Evolutionary conservation across 495 filamentous ascomycete genomes (phyloP).

Genomic region (Podospora didyma): DNA sequence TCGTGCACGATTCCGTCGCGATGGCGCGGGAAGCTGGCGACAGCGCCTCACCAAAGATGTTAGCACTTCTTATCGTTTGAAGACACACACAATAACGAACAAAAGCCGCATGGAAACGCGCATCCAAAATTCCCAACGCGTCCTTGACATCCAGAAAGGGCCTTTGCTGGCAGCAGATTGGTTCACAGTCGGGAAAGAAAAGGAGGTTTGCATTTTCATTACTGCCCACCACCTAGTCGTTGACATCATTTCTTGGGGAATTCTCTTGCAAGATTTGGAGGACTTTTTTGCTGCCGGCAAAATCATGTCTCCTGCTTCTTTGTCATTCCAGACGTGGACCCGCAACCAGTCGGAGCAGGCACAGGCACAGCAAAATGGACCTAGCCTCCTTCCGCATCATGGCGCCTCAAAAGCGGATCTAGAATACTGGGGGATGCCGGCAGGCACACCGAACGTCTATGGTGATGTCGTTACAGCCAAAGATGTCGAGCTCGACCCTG

Average conservation of each 20-base stretch:
- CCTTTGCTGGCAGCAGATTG: slow-evolving; percentile 29
- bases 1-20: slow-evolving; percentile 47
- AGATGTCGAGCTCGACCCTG: slow-evolving; percentile 41
- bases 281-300: slow-evolving; percentile 41
- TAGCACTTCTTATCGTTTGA: slow-evolving; percentile 19
- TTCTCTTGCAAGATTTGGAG: slow-evolving; percentile 57
- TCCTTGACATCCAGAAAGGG: slow-evolving; percentile 33
- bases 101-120: slow-evolving; percentile 15
- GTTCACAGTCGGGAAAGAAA: slow-evolving; percentile 18
- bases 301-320: neutral
- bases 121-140: slow-evolving; percentile 17
- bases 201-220: slow-evolving; percentile 42
- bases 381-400: slow-evolving; percentile 16
- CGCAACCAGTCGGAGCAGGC: slow-evolving; percentile 15
- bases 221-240: slow-evolving; percentile 56
- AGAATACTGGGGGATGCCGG: slow-evolving; percentile 49
- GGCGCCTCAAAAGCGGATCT: slow-evolving; percentile 27
- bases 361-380: slow-evolving; percentile 14
- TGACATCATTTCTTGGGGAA: slow-evolving; percentile 62
- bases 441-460: slow-evolving; percentile 39
- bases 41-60: slow-evolving; percentile 26
- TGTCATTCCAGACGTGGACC: slow-evolving; percentile 21
- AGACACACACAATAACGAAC: slow-evolving; percentile 17
- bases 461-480: slow-evolving; percentile 43
- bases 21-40: slow-evolving; percentile 18